phyloP scores from a whole-genome alignment of 2,329 filamentous ascomycete species.

The Sporothrix phasma region DNA sequence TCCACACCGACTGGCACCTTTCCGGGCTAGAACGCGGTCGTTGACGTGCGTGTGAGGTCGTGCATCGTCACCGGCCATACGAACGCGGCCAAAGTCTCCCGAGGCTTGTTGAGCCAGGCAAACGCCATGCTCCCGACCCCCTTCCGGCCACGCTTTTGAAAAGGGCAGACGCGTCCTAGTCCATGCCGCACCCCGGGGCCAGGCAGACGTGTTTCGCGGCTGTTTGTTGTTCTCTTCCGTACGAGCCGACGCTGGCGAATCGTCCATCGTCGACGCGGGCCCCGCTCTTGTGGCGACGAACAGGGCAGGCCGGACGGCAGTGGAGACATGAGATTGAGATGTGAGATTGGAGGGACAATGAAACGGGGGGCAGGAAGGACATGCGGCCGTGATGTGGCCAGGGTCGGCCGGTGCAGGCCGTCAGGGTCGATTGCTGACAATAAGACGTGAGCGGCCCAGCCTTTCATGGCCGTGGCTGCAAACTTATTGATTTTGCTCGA shows the following conservation, averaged over 20 bases:
- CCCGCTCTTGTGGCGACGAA: not conserved
- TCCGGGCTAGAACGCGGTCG: not conserved
- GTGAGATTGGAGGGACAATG: not conserved
- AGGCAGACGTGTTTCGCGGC: not conserved
- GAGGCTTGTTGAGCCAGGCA: not conserved
- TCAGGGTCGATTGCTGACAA: no score
- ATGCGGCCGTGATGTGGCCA: not conserved
- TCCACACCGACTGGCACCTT: not conserved
- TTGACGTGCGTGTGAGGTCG: not conserved
- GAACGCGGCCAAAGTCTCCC: not conserved
- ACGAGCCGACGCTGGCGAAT: no score
- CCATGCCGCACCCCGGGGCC: not conserved
- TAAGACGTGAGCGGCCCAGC: not conserved
- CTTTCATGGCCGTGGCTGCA: not conserved
- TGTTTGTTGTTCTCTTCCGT: not conserved
- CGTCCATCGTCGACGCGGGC: not conserved
- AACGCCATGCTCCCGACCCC: not conserved
- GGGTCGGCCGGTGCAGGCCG: no score
- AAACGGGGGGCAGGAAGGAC: not conserved
- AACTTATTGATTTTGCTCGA: no score
- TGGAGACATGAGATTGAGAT: no score
- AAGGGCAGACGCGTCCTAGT: not conserved
- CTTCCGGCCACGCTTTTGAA: not conserved
- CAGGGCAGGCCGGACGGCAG: not conserved
- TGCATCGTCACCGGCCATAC: not conserved